Conservation (phyloP, 306 rosid species). For the Oxytropis ochrocephala region DNA sequence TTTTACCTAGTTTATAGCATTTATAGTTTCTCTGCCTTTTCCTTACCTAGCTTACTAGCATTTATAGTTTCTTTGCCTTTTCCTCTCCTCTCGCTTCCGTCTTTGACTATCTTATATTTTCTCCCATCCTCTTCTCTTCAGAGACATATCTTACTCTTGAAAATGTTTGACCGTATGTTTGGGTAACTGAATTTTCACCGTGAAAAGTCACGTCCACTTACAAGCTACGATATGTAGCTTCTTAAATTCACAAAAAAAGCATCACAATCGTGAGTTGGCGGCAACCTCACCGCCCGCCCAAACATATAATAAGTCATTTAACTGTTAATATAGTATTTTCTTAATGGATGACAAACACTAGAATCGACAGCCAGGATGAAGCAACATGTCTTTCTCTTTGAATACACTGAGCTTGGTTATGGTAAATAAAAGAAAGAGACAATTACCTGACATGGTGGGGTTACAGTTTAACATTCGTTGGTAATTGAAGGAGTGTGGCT, state of each 20-base stretch:
- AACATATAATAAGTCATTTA: neutral
- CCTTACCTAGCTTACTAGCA: neutral
- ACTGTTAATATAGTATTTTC: neutral
- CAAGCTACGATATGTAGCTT: no score
- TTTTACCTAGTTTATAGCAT: neutral
- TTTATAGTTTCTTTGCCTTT: neutral
- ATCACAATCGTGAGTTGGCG: no score
- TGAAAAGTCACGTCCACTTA: no score
- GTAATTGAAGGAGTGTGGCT: neutral
- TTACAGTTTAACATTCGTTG: neutral
- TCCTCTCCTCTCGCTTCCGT: neutral
- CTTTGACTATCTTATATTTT: neutral
- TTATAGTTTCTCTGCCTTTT: neutral
- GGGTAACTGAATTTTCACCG: no score
- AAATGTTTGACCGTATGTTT: no score
- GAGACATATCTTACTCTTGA: neutral
- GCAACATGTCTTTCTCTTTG: neutral
- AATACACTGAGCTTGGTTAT: constrained; percentile 2
- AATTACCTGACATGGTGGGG: neutral
- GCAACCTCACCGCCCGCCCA: no score
- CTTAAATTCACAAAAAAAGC: no score
- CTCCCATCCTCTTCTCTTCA: neutral
- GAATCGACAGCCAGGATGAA: neutral
- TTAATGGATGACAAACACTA: neutral
- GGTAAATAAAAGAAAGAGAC: neutral